Evolutionary conservation across 306 rosid genomes (phyloP).

Genomic region (Trifolium dubium): DNA sequence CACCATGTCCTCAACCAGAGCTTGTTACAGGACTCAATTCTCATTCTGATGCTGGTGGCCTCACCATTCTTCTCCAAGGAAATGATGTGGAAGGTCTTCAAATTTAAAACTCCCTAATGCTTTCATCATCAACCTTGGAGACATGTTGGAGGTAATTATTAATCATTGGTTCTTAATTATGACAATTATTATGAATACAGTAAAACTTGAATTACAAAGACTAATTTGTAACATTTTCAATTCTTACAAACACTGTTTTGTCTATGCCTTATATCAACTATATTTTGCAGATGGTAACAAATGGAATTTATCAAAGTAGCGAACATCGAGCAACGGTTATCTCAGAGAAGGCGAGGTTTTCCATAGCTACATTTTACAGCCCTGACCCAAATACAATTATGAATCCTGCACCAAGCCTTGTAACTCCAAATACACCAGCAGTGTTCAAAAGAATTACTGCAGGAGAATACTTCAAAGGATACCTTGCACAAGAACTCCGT

Average conservation of each 20-base stretch:
- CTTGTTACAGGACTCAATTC: conserved; percentile 46
- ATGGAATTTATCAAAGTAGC: conserved; percentile 49
- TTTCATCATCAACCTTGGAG: conserved; percentile 54
- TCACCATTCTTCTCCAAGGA: conserved; percentile 46
- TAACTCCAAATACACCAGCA: conserved; percentile 48
- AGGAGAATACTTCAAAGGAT: conserved; percentile 43
- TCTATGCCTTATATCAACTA: neutral
- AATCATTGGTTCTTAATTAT: neutral
- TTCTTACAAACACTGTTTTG: neutral
- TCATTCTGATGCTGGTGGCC: conserved; percentile 48
- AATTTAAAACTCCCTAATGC: conserved; percentile 51
- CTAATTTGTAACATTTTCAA: neutral
- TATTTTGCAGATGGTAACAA: conserved; percentile 51
- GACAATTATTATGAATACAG: neutral
- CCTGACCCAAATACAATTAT: conserved; percentile 43
- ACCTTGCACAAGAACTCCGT: conserved; percentile 43
- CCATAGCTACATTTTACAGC: conserved; percentile 53
- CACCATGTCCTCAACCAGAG: conserved; percentile 54
- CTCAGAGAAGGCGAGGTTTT: conserved; percentile 55
- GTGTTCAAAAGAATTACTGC: conserved; percentile 38
- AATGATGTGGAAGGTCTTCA: conserved; percentile 57
- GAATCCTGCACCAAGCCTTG: conserved; percentile 61
- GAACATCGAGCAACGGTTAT: conserved; percentile 59
- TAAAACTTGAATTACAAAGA: conserved; percentile 1
- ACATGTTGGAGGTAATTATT: conserved; percentile 51